Percentiles rank a stretch among this genome's conserved stretches.
Evolutionary conservation across 345 rosid species (phyloP).

Genomic region (Adansonia digitata): DNA sequence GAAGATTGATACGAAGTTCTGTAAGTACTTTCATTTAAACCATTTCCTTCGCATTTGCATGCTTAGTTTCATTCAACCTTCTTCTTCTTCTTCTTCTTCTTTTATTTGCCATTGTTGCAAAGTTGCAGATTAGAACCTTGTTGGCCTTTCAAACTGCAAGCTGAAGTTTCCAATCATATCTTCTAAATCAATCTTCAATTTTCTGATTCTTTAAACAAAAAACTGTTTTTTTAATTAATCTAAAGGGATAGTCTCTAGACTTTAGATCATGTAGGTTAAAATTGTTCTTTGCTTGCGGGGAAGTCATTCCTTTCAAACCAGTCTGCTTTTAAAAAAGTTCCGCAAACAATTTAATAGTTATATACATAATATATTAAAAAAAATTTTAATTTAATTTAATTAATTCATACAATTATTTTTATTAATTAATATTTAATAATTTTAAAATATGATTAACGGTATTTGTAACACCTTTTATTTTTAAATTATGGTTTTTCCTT

Average conservation of each 20-base stretch:
- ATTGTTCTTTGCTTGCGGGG: constrained; percentile 3
- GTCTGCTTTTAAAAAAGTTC: constrained; percentile 6
- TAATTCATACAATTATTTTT: no score
- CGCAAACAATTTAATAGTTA: background rate
- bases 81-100: background rate
- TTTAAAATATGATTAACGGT: no score
- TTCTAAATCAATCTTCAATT: background rate
- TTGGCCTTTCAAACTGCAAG: background rate
- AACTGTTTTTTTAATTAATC: background rate
- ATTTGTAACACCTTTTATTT: no score
- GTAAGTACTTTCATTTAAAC: background rate
- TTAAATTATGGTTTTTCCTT: no score
- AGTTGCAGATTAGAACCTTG: background rate
- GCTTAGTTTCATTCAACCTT: background rate
- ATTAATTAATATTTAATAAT: no score
- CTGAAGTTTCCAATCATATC: background rate
- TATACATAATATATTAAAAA: no score
- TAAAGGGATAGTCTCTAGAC: background rate
- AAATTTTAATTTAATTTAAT: no score
- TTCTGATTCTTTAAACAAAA: background rate
- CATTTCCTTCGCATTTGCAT: background rate
- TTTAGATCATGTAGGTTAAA: background rate
- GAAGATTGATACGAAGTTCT: background rate
- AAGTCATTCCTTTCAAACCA: background rate
- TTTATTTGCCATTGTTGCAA: background rate